Base-by-base conservation (phyloP, 805 yeast species). In the Myxozyma nipponensis region DNA sequence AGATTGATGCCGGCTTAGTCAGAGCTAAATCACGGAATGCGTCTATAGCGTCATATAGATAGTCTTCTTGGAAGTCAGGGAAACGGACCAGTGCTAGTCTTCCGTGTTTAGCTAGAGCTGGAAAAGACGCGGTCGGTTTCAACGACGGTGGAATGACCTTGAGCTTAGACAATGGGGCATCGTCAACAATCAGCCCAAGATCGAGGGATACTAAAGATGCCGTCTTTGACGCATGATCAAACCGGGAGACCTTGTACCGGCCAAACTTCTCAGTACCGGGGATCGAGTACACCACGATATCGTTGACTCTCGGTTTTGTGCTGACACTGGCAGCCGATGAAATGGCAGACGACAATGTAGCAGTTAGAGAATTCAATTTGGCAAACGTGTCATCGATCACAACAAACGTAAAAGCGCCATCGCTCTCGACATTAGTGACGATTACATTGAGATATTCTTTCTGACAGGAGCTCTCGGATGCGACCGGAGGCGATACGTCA, bases 401-500 rank as follows among this genome's bases (percentile, higher is more conserved):
- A 9, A 54, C 46, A 18, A 46, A 46, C n/a, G 42, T 35, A 39
- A 60, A 58, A 28, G 61, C 37, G 13, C 71, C 71, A 25, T 58
- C 62, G 3, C 59, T 41, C 5, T 63, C 57, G 13, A 67, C 64
- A 34, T 57, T 49, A 15, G 71, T 59, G 28, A 71, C 53, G 24
- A 61, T 58, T 10, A 71, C 66, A 47, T 71, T 74, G 45, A 66
- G 51, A 57, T 69, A 72, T 40, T 61, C 61, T 23, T 51, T 55
- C 17, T 50, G 54, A 17, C 39, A 43, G 5, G 66, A 46, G 3
- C 58, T 57, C 21, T 50, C 47, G n/a, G 60, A 26, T 13, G 59
- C 44, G 10, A 58, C 44, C 4, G 57, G 55, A 5, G 50, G 50
- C 5, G 55, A 44, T 9, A 56, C 45, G 4, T 51, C 63, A 6